phyloP scores from a whole-genome alignment of 1,139 yeast species.

The Kodamaea ohmeri region DNA sequence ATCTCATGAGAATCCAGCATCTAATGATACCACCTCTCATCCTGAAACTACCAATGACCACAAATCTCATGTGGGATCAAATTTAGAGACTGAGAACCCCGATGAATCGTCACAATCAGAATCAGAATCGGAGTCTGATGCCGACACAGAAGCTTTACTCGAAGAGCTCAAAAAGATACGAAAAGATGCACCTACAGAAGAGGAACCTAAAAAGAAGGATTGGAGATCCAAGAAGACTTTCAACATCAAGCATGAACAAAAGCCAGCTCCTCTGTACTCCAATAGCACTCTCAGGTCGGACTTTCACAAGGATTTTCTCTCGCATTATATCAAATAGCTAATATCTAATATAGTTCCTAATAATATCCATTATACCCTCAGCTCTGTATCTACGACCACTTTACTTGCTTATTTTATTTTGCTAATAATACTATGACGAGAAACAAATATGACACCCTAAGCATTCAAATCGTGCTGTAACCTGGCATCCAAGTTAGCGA shows the following conservation, averaged over 20 bases:
- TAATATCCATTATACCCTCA: not conserved
- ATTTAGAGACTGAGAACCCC: not conserved
- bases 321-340: constrained; percentile 49
- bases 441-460: constrained; percentile 21
- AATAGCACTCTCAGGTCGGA: constrained; percentile 69
- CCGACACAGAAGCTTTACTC: constrained; percentile 39
- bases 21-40: too few species aligned
- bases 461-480: constrained; percentile 27
- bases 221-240: constrained; percentile 59
- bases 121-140: constrained; percentile 16
- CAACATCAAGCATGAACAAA: constrained; percentile 30
- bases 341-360: not conserved
- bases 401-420: not conserved
- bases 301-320: constrained; percentile 67
- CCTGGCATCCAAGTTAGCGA: constrained; percentile 51
- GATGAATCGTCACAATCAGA: not conserved
- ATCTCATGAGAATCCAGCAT: too few species aligned
- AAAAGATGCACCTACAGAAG: constrained; percentile 27
- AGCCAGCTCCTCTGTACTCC: constrained; percentile 32
- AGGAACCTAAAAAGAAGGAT: constrained; percentile 31
- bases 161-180: constrained; percentile 55
- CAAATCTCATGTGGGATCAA: too few species aligned
- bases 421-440: constrained; percentile 21
- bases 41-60: too few species aligned
- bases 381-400: not conserved